Evolutionary conservation across 2,329 filamentous ascomycete genomes (phyloP), one percentile per base, ranked within the genome.

Genomic region (Exophiala mesophila): DNA sequence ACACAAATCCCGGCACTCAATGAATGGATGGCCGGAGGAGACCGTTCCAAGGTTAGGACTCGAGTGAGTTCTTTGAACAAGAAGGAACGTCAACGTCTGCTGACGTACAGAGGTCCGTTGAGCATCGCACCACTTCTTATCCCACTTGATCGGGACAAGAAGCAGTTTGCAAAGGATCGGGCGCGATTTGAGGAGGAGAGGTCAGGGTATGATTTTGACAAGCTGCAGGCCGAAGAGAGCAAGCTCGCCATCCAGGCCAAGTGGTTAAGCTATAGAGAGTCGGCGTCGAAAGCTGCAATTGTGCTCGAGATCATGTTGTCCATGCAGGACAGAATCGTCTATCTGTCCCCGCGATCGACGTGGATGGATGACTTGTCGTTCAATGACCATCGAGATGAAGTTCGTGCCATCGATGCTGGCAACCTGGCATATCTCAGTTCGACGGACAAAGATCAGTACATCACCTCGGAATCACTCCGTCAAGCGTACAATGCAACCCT

Each of bases 401-500:
- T 26, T 12, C 23, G 6, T 12, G 23, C 6, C 6, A 26, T 26
- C 23, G 23, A 26, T 12, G 12, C 6, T 12, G 7, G 12, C 6
- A 26, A 26, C 12, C 23, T 26, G 23, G 23, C 6, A 26, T 26
- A 7, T 26, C 23, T 26, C 12, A 6, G 23, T 7, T 26, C 23
- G 23, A 26, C 23, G 6, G 23, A 12, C 7, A 26, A 26, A 26
- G 23, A 26, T 7, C 9, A 12, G 17, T 48, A 48, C 18, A 45
- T 48, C 20, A 38, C 41, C 24, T 48, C 45, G 5, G 45, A 48
- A 15, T 13, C 19, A 12, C 15, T 33, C 19, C 10, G 21, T 2
- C 33, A 48, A 30, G 45, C 41, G 5, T 41, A 41, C 36, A 44
- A 41, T 26, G 24, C 41, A 17, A 48, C 45, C 3, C 36, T 47